Evolutionary conservation across 1,284 basidiomycete genomes (phyloP), one percentile per base, ranked within the genome.

Genomic region (Acaromyces ingoldii): DNA sequence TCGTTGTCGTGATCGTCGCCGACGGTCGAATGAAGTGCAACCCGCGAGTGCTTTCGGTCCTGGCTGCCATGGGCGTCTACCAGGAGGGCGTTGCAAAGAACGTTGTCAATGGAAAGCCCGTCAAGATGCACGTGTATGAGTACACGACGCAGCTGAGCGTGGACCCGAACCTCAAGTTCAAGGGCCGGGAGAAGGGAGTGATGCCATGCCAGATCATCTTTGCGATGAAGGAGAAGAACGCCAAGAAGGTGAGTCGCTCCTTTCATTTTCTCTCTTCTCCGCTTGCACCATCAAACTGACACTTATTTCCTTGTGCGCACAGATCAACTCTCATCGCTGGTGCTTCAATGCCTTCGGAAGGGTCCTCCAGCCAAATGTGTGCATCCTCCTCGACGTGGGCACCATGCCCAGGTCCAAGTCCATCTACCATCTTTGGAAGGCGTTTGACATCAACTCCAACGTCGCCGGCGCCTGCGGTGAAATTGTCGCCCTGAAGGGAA

Each of bases 381-480:
- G 91, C 72, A 84, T 97, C 7, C 81, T 98, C 21, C 83, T 97
- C 38, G 92, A 97, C 68, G 91, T 95, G 19, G 93, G 92, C 1
- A 97, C 92, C 0, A 85, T 86, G 81, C 92, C 92, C 0, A 36
- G 69, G 21, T 48, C 65, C 2, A 51, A 57, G 11, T 60, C 59
- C 31, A 92, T 96, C 69, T 97, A 96, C 76, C 89, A 95, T 69
- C 79, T 97, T 9, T 96, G 92, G 92, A 95, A 96, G 77, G 87
- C 89, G 3, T 96, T 97, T 60, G 91, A 96, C 73, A 87, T 91
- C 77, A 91, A 95, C 77, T 88, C 87, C 25, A 92, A 93, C 62
- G 89, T 95, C 29, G 92, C 91, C 0, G 92, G 93, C 25, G 92
- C 93, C 4, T 95, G 91, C 71, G 91, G 91, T n/a, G 91, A 95